Evolutionary conservation across 257 asterid species (phyloP).

Genomic region (Lithospermum erythrorhizon): DNA sequence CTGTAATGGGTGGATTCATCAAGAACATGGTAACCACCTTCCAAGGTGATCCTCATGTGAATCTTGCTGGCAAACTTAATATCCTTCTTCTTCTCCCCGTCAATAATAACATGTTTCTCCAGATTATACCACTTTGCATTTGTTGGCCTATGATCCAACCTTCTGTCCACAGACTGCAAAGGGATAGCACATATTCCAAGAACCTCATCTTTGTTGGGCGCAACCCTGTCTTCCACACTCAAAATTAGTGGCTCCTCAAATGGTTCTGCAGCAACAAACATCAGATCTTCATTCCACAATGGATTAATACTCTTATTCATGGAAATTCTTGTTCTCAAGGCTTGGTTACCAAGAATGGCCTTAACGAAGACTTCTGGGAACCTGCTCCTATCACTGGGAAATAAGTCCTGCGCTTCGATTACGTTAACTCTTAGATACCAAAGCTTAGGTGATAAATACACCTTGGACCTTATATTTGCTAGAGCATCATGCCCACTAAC

Average conservation of each 20-base stretch:
- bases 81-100: slow-evolving; percentile 53
- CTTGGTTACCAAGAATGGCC: slow-evolving; percentile 57
- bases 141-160: slow-evolving; percentile 47
- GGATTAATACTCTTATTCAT: slow-evolving; percentile 51
- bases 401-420: slow-evolving; percentile 63
- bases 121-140: slow-evolving; percentile 59
- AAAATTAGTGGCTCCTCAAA: slow-evolving; percentile 59
- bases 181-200: slow-evolving; percentile 52
- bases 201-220: slow-evolving; percentile 55
- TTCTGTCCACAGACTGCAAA: slow-evolving; percentile 40
- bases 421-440: slow-evolving; percentile 68
- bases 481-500: slow-evolving; percentile 51
- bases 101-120: slow-evolving; percentile 38
- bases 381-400: slow-evolving; percentile 40
- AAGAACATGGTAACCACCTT: slow-evolving; percentile 74
- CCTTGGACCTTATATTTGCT: slow-evolving; percentile 45
- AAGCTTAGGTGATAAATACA: slow-evolving; percentile 58
- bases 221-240: slow-evolving; percentile 62
- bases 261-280: slow-evolving; percentile 73
- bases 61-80: slow-evolving; percentile 57
- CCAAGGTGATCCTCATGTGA: slow-evolving; percentile 50
- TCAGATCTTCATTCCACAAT: slow-evolving; percentile 72
- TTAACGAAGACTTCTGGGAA: slow-evolving; percentile 57
- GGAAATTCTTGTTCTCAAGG: slow-evolving; percentile 40
- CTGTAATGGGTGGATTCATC: slow-evolving; percentile 67